phyloP scores from a whole-genome alignment of 1,284 basidiomycete genomes.

The Sporisorium exsertum region DNA sequence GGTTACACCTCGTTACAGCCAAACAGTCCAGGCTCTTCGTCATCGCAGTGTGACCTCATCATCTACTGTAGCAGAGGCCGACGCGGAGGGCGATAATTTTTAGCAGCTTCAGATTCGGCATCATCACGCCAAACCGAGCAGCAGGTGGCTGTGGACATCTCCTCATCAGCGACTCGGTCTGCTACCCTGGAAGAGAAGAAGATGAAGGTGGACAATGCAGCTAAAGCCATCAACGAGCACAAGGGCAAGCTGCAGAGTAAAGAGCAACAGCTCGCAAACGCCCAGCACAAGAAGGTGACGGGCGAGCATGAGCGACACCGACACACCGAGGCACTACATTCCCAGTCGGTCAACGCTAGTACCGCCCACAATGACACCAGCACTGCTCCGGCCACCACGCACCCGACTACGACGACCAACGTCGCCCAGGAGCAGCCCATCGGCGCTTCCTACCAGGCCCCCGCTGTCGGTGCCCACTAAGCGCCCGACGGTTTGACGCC shows the following conservation, averaged over 20 bases:
- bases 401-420: background rate
- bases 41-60: too few relatives aligned
- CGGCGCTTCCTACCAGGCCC: conserved; percentile 11
- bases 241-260: conserved; percentile 17
- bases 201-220: conserved; percentile 38
- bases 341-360: background rate
- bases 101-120: too few relatives aligned
- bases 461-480: conserved; percentile 29
- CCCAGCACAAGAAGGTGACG: conserved; percentile 29
- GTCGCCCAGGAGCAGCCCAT: conserved; percentile 5
- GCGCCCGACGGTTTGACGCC: background rate
- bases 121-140: too few relatives aligned
- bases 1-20: too few relatives aligned
- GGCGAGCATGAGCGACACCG: conserved; percentile 32
- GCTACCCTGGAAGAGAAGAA: conserved; percentile 44
- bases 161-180: conserved; percentile 37
- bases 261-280: conserved; percentile 33
- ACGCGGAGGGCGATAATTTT: too few relatives aligned
- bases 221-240: conserved; percentile 30
- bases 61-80: too few relatives aligned
- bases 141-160: too few relatives aligned
- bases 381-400: background rate
- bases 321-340: conserved; percentile 27
- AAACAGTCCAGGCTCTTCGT: too few relatives aligned
- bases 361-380: conserved; percentile 11